These are phyloP conservation scores for Aspergillus udagawae DNA, from an alignment of 2,329 filamentous ascomycete species.

Conservation along the genomic window DNA sequence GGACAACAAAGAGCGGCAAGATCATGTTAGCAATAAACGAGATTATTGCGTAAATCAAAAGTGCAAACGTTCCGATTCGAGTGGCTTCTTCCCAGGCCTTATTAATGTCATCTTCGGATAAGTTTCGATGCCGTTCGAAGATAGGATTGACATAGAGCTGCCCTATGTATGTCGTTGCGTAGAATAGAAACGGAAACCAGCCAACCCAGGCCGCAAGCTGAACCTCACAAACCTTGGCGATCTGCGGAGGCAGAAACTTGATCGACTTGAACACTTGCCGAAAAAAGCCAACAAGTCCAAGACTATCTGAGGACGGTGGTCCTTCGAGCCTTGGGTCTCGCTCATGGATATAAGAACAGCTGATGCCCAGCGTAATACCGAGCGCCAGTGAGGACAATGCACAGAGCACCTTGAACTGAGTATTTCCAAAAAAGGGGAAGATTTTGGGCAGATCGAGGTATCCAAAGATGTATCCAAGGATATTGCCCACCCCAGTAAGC, in stretches of 20 bases:
- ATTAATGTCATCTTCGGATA: constrained; percentile 73
- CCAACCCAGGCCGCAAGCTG: constrained; percentile 90
- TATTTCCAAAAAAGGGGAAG: constrained; percentile 76
- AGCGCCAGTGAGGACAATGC: constrained; percentile 76
- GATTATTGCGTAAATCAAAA: constrained; percentile 82
- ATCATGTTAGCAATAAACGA: constrained; percentile 78
- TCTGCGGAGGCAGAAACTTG: constrained; percentile 73
- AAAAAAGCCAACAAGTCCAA: constrained; percentile 75
- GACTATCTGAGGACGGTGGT: constrained; percentile 55
- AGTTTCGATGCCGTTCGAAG: constrained; percentile 71
- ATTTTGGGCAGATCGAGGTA: constrained; percentile 73
- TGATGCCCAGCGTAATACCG: constrained; percentile 64
- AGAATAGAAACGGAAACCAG: constrained; percentile 94
- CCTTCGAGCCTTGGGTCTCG: constrained; percentile 74
- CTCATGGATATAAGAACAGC: constrained; percentile 66
- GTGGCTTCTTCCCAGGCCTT: constrained; percentile 79
- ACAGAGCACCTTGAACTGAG: constrained; percentile 90
- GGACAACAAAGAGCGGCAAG: constrained; percentile 79
- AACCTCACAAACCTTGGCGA: constrained; percentile 73
- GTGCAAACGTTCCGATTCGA: constrained; percentile 79
- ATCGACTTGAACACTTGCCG: constrained; percentile 71
- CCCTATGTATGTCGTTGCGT: constrained; percentile 89
- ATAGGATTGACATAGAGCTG: constrained; percentile 87
- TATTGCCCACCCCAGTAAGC: constrained; percentile 82
- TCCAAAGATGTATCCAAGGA: constrained; percentile 82